Conservation (phyloP, 495 filamentous ascomycete genomes). For the Penicillium lagena region DNA sequence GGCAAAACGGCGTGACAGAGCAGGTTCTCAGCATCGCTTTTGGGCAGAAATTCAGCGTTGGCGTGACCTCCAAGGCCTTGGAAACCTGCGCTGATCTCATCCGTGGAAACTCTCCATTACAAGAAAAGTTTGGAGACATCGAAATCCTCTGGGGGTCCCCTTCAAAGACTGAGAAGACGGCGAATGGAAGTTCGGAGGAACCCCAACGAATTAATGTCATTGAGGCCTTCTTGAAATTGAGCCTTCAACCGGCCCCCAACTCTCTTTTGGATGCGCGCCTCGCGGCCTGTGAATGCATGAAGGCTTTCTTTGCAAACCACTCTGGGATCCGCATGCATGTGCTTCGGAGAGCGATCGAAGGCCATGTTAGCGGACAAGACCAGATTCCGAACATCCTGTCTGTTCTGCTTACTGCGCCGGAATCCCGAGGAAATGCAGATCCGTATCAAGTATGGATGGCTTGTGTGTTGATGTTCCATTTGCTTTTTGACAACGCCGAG, state of each 20-base stretch:
- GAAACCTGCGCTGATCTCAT: constrained; percentile 85
- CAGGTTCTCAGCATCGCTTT: constrained; percentile 81
- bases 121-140: constrained; percentile 84
- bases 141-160: constrained; percentile 36
- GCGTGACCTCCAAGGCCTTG: constrained; percentile 79
- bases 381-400: constrained; percentile 88
- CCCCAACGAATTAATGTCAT: constrained; percentile 72
- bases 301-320: constrained; percentile 84
- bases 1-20: constrained; percentile 73
- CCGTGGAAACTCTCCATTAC: constrained; percentile 68
- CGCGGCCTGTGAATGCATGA: constrained; percentile 81
- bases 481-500: constrained; percentile 76
- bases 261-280: constrained; percentile 72
- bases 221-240: constrained; percentile 84
- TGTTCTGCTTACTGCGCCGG: constrained; percentile 62
- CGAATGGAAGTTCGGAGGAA: constrained; percentile 40
- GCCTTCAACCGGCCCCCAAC: constrained; percentile 58
- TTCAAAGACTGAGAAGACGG: constrained; percentile 15
- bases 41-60: constrained; percentile 62
- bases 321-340: constrained; percentile 76
- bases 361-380: constrained; percentile 70
- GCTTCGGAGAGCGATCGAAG: constrained; percentile 79
- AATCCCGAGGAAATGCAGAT: constrained; percentile 54
- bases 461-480: constrained; percentile 78
- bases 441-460: constrained; percentile 93